A percentile compares a stretch with the other conserved stretches of the same genome.
Conservation (phyloP, 2,329 filamentous ascomycete genomes). For the Calonectria hawksworthii region DNA sequence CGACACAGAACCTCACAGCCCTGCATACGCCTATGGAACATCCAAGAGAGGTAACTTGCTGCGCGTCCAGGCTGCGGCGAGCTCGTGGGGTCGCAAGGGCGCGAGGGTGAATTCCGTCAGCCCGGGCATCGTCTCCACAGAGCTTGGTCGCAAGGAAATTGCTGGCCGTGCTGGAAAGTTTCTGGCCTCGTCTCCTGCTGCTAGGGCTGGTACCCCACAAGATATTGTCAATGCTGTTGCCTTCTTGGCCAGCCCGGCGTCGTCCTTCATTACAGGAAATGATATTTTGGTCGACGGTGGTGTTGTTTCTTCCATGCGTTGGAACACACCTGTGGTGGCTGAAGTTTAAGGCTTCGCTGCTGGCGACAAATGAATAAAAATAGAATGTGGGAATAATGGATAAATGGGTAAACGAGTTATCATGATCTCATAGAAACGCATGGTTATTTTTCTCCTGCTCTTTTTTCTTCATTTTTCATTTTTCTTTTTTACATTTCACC, state of each 20-base stretch:
- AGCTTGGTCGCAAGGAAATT: neutral
- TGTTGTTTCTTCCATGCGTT: neutral
- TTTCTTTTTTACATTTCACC: neutral
- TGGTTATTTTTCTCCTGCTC: neutral
- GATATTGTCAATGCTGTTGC: neutral
- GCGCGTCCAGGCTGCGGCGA: neutral
- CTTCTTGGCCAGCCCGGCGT: neutral
- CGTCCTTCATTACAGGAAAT: neutral
- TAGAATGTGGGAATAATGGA: neutral
- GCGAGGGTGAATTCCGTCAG: neutral
- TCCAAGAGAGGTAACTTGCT: neutral
- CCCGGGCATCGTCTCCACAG: neutral
- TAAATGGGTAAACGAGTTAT: neutral
- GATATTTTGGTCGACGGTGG: neutral
- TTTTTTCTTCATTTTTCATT: neutral
- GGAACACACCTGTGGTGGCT: neutral
- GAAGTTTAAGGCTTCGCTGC: neutral
- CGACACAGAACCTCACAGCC: neutral
- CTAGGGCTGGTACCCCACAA: neutral
- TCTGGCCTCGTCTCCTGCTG: neutral
- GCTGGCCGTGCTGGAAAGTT: neutral
- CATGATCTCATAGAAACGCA: neutral
- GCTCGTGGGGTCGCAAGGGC: neutral
- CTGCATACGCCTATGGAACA: neutral
- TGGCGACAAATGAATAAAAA: neutral